These are phyloP conservation scores for Lichtheimia hyalospora DNA, from an alignment of 371 early-diverging fungal genomes.

Conservation along the genomic window DNA sequence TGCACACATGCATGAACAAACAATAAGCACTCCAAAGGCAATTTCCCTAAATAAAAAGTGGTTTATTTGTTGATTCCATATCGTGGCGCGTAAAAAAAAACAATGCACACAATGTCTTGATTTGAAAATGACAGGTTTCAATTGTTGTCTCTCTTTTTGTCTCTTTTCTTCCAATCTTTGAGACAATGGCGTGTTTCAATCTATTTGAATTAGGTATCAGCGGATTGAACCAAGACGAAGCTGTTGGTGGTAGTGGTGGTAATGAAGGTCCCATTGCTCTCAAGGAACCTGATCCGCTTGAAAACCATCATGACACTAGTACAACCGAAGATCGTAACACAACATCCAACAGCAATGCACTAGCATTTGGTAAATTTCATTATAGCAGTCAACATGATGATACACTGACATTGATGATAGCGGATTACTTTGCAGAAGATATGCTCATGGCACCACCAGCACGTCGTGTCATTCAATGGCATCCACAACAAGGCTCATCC, in stretches of 20 bases:
- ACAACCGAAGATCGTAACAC: not conserved
- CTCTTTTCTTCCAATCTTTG: not conserved
- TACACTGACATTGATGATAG: too few species aligned
- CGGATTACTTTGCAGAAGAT: not conserved
- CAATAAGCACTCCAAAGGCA: too few species aligned
- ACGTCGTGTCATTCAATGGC: conserved; percentile 11
- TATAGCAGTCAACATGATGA: too few species aligned
- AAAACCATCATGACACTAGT: not conserved
- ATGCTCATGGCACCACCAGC: not conserved
- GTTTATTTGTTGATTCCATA: too few species aligned
- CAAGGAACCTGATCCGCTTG: not conserved
- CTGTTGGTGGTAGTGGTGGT: not conserved
- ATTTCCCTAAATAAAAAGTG: too few species aligned
- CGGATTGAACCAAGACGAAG: not conserved
- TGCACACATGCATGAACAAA: too few species aligned
- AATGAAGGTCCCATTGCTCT: not conserved
- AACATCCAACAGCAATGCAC: too few species aligned
- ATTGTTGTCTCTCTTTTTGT: not conserved
- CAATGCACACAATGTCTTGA: too few species aligned
- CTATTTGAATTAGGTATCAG: conserved; percentile 1
- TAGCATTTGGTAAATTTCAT: too few species aligned
- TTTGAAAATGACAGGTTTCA: too few species aligned
- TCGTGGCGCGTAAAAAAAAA: too few species aligned
- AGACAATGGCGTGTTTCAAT: not conserved
- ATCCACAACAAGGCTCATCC: conserved; percentile 8